Evolutionary conservation across 495 filamentous ascomycete genomes (phyloP), one percentile per base, ranked within the genome.

Genomic region (Talaromyces borbonicus): DNA sequence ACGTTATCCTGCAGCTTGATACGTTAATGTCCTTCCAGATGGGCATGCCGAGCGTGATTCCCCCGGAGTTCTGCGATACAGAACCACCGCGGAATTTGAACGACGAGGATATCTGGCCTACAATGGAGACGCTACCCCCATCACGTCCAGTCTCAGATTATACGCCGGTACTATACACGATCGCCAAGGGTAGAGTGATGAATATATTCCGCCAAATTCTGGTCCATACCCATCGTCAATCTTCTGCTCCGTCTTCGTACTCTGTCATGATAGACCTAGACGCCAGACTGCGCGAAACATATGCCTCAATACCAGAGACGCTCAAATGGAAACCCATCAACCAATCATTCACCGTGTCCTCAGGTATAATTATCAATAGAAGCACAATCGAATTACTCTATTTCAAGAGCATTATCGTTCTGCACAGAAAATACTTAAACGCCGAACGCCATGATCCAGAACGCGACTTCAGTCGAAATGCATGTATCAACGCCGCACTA

Each of bases 31-130:
- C 60, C 1, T 75, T 76, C 42, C 73, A 78, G 47, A 61, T 74
- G 49, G 75, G 75, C 1, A 47, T 79, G 15, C 77, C 77, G 1
- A 62, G 67, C 20, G 68, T 72, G 62, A 57, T 74, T 8, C 57
- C 66, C 6, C 56, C 62, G 16, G 62, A 73, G 35, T 67, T 73
- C 42, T 71, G 57, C 30, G 75, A 78, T 44, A 71, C 69, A 0
- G 49, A 47, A 8, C 51, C 60, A 14, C 74, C 74, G 4, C 49
- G 57, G 4, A 76, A 78, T 43, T 50, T 74, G 4, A 51, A 61
- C 19, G 75, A 80, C 49, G 56, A 64, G 6, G 76, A 79, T 41
- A 66, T 78, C 26, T 53, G 61, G 27, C 60, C 68, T 29, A 57
- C 68, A 26, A 64, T 59, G 43, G 55, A 52, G 19, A 58, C 57